Evolutionary conservation across 2,329 filamentous ascomycete species (phyloP), one percentile per base, ranked within the genome.

Genomic region (Lecanicillium sp.): DNA sequence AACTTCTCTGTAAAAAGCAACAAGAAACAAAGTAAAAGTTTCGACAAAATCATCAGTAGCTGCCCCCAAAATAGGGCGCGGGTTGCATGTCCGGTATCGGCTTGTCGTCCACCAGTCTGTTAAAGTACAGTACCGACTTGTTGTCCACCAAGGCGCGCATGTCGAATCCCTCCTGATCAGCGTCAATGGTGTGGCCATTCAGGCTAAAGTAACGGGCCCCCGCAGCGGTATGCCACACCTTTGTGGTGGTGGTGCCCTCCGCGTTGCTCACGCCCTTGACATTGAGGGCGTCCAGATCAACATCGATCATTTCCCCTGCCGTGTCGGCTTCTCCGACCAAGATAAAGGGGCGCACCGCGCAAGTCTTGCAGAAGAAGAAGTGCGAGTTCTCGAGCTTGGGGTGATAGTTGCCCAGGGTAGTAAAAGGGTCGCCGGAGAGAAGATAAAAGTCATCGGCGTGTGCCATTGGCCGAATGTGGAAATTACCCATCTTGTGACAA

Each of bases 311-410:
- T n/a, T 27, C 30, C 2, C 43, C 43, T n/a, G n/a, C n/a, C n/a
- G n/a, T n/a, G 51, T 67, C 66, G 3, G 20, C 19, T 24, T 63
- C 52, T 0, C 68, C 68, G 38, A 53, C 50, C 12, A 71, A 59
- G 5, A 60, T 66, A 55, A 77, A 71, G 46, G 68, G 68, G 3
- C 70, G 57, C 11, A 69, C 66, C 0, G 68, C 72, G 51, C 74
- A 77, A 0, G 51, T 67, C 43, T 63, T 67, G 58, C 73, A 77
- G 52, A 73, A 77, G 50, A 70, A 67, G 60, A 67, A 75, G 45
- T 67, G 65, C 6, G 61, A 55, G 4, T 46, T 51, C 39, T 60
- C 57, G 2, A 56, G 46, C 46, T 58, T 56, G 48, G 63, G 65
- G 5, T 56, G 60, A 49, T 75, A 77, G 47, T 69, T 66, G 15